These are phyloP conservation scores for Populus tremula DNA, from an alignment of 345 rosid genomes.

Conservation along the genomic window DNA sequence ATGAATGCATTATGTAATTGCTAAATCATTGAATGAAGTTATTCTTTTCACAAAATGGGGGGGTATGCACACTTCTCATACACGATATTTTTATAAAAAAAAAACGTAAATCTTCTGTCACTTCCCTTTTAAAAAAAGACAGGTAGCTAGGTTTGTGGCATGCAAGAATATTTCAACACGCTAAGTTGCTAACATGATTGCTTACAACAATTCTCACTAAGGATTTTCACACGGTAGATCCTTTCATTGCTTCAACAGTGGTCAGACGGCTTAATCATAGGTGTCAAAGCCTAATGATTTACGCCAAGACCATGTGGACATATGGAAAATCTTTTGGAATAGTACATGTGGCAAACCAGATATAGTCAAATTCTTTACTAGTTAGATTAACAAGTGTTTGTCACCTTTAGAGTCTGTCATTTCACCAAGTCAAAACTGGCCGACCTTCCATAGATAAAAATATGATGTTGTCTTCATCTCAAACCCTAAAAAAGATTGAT, in stretches of 20 bases:
- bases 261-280: conserved; percentile 8
- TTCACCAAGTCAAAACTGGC: conserved; percentile 40
- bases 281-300: conserved; percentile 30
- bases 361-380: conserved; percentile 24
- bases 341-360: conserved; percentile 32
- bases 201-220: not conserved
- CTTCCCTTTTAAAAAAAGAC: not conserved
- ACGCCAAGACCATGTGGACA: conserved; percentile 27
- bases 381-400: conserved; percentile 7
- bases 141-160: not conserved
- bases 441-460: conserved; percentile 37
- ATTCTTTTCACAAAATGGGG: not conserved
- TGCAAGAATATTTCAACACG: conserved; percentile 22
- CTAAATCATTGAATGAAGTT: not conserved
- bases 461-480: not conserved
- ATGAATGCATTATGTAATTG: not conserved
- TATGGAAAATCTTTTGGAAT: conserved; percentile 11
- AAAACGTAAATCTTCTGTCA: not conserved
- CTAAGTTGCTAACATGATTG: conserved; percentile 18
- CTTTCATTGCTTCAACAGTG: not conserved
- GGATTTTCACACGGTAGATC: not conserved
- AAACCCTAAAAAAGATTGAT: conserved; percentile 3
- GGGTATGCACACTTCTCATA: not conserved
- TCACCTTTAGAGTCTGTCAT: conserved; percentile 23
- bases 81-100: not conserved